phyloP scores from a whole-genome alignment of 495 filamentous ascomycete genomes.

The Lasiosphaeriaceae sp. region DNA sequence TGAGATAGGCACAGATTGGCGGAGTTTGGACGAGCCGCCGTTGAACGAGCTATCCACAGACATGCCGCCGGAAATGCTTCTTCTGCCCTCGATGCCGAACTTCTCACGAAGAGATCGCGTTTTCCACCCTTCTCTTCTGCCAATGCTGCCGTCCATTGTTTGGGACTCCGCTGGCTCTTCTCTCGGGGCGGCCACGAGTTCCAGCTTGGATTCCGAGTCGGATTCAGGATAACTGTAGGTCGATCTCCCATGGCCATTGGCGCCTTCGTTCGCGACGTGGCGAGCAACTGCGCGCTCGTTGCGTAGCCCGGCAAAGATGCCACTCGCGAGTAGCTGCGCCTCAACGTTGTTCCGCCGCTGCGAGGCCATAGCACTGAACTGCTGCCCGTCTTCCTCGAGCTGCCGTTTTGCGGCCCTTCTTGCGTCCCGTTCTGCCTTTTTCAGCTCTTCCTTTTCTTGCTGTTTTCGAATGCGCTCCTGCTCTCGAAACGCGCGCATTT shows the following conservation, averaged over 20 bases:
- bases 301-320: slow-evolving; percentile 35
- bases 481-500: slow-evolving; percentile 24
- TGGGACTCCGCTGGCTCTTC: not conserved
- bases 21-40: slow-evolving; percentile 15
- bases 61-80: slow-evolving; percentile 23
- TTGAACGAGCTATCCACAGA: slow-evolving; percentile 19
- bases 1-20: slow-evolving; percentile 18
- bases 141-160: slow-evolving; percentile 15
- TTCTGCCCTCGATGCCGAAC: slow-evolving; percentile 22
- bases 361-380: slow-evolving; percentile 11
- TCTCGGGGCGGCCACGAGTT: slow-evolving; percentile 14
- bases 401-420: slow-evolving; percentile 20
- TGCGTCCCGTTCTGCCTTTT: slow-evolving; percentile 24
- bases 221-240: too few relatives aligned
- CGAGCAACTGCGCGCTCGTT: slow-evolving; percentile 33
- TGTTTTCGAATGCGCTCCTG: slow-evolving; percentile 21
- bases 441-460: slow-evolving; percentile 31
- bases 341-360: slow-evolving; percentile 22
- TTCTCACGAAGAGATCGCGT: slow-evolving; percentile 28
- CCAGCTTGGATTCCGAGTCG: slow-evolving; percentile 22
- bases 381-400: slow-evolving; percentile 15
- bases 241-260: not conserved
- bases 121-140: slow-evolving; percentile 24
- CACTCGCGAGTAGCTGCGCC: slow-evolving; percentile 40
- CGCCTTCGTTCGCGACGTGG: slow-evolving; percentile 19